A percentile compares a stretch with the other conserved stretches of the same genome.
These are phyloP conservation scores for Cyamopsis tetragonoloba DNA, from an alignment of 306 rosid genomes.

Conservation along the genomic window DNA sequence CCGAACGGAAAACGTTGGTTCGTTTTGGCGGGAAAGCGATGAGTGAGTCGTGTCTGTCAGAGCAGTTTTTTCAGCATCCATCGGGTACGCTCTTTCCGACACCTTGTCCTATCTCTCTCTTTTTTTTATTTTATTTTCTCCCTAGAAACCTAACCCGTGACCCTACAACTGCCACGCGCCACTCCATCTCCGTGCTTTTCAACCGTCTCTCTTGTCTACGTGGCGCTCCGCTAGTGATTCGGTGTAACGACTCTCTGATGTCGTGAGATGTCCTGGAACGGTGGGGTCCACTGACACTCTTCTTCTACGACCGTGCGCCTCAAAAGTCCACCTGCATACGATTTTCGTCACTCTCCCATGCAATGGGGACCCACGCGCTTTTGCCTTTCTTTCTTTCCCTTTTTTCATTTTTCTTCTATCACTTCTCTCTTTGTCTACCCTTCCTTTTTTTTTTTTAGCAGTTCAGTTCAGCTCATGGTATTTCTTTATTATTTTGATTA, in stretches of 20 bases:
- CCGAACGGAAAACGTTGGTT: not conserved
- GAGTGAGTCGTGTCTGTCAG: slow-evolving; percentile 24
- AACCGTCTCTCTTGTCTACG: not conserved
- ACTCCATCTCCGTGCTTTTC: not conserved
- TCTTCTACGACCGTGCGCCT: slow-evolving; percentile 33
- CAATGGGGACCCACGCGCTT: slow-evolving; percentile 70
- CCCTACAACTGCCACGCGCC: slow-evolving; percentile 12
- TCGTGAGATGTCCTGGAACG: not conserved
- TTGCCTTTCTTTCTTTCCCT: not conserved
- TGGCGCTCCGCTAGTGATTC: not conserved
- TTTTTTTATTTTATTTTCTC: not conserved
- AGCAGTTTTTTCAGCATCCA: slow-evolving; percentile 35
- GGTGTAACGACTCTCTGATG: not conserved
- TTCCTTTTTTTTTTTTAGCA: no score
- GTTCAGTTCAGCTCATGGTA: not conserved
- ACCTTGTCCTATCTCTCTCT: slow-evolving; percentile 31
- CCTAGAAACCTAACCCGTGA: slow-evolving; percentile 32
- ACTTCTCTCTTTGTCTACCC: not conserved
- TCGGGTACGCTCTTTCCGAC: slow-evolving; percentile 38
- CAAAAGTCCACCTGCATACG: slow-evolving; percentile 35
- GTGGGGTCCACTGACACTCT: slow-evolving; percentile 28
- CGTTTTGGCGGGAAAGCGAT: slow-evolving; percentile 45
- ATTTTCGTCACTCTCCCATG: slow-evolving; percentile 29
- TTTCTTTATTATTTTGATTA: no score
- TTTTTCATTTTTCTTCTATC: not conserved